Base-by-base conservation (phyloP, 345 rosid species). In the Aquilaria sinensis region DNA sequence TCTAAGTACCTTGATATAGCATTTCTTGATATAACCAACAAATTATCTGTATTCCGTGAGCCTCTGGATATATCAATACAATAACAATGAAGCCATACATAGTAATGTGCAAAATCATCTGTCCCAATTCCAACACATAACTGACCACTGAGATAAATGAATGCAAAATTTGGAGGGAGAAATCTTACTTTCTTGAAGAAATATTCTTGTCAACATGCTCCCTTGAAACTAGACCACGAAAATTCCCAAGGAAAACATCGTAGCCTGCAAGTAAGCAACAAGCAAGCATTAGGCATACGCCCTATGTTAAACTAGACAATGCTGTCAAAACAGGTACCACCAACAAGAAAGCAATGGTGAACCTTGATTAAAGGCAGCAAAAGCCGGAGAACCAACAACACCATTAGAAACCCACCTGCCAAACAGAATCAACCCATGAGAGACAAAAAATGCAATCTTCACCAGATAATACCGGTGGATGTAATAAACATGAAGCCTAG, bases 311-410 rank as follows among this genome's bases (percentile, higher is more conserved):
- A 37, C 23, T 37, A 37, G 43, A 37, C 8, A 0, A 37, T 37
- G 43, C 43, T 16, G 3, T 30, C 8, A 54, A 46, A 66, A 47
- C 57, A 50, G n/a, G 37, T 56, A 60, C 45, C 68, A 60, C 37
- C 49, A 48, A 48, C n/a, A 51, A 59, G 56, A 53, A 65, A 51
- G 9, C 29, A 31, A 12, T 62, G 54, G 69, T 73, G 58, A 61
- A 94, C 99, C 99, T 79, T 94, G 96, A 81, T 94, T 97, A 79
- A 83, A 94, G 33, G 97, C 99, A 58, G 97, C 99, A 75, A 90
- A 94, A 66, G 99, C 97, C 12, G 99, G 99, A 74, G 96, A 90
- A 55, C 99, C 97, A 71, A 94, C 97, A 67, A 94, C 74, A 31
- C 97, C 99, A 79, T 90, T 90, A 58, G 96, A 85, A 51, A 94